These are phyloP conservation scores for Yamagishiella unicocca DNA, from an alignment of 139 green algal species.

Conservation along the genomic window DNA sequence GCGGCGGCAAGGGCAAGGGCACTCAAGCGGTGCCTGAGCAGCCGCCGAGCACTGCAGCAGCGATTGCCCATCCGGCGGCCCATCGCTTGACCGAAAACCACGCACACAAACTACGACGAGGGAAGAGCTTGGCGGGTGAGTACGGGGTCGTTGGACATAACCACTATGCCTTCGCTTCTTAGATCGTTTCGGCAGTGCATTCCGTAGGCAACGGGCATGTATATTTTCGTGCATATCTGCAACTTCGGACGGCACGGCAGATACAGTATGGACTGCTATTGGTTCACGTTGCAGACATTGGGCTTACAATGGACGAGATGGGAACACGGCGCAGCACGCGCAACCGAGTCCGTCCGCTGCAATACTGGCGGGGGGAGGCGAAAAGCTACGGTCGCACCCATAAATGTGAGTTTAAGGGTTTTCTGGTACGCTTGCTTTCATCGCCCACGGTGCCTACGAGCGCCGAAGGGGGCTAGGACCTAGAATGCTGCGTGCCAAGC, in stretches of 20 bases:
- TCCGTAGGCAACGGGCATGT: too few relatives aligned
- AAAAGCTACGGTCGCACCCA: conserved; percentile 59
- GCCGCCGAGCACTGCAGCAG: not conserved
- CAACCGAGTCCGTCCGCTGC: conserved; percentile 50
- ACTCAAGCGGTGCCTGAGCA: not conserved
- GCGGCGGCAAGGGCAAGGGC: not conserved
- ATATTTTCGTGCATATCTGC: too few relatives aligned
- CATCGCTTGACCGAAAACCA: not conserved
- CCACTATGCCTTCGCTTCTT: not conserved
- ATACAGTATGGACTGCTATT: too few relatives aligned
- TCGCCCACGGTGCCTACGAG: too few relatives aligned
- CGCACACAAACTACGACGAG: not conserved
- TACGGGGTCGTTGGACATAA: not conserved
- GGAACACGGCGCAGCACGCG: conserved; percentile 63
- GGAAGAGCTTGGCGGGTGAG: conserved; percentile 32
- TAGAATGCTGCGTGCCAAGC: too few relatives aligned
- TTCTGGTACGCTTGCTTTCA: too few relatives aligned
- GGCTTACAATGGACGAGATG: conserved; percentile 43
- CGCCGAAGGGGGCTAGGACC: too few relatives aligned
- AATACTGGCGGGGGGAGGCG: conserved; percentile 75
- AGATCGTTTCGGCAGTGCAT: too few relatives aligned
- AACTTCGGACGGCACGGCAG: too few relatives aligned
- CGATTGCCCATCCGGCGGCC: not conserved
- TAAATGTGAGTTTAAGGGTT: conserved; percentile 61
- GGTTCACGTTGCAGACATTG: conserved; percentile 51